Evolutionary conservation across 306 rosid species (phyloP).

Genomic region (Pyrus bretschneideri): DNA sequence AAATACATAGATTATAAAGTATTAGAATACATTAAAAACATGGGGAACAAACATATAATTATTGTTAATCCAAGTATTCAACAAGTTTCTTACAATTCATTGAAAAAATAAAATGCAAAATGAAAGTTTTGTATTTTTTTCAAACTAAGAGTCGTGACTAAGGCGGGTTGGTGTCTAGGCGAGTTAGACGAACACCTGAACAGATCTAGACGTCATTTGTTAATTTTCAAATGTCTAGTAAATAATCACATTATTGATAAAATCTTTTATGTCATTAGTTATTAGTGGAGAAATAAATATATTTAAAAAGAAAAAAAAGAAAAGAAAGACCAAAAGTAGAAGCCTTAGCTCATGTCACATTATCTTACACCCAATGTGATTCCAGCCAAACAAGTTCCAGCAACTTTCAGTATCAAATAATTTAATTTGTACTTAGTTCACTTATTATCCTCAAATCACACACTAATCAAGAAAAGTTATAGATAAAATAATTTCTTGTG

Average conservation of each 20-base stretch:
- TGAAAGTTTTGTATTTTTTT: too few relatives aligned
- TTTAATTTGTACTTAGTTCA: neutral
- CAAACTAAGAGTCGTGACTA: too few relatives aligned
- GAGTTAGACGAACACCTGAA: too few relatives aligned
- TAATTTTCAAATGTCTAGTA: too few relatives aligned
- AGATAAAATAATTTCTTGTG: neutral
- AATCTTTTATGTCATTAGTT: neutral
- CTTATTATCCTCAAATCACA: slow-evolving; percentile 11
- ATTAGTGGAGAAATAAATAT: neutral
- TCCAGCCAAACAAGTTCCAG: neutral
- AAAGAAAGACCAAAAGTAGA: neutral
- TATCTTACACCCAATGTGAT: neutral
- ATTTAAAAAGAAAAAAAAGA: neutral
- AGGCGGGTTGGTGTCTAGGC: too few relatives aligned
- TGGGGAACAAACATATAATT: too few relatives aligned
- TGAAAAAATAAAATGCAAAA: too few relatives aligned
- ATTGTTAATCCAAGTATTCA: too few relatives aligned
- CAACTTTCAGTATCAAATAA: neutral
- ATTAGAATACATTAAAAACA: too few relatives aligned
- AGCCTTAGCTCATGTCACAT: neutral
- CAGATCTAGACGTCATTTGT: too few relatives aligned
- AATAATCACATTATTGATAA: neutral
- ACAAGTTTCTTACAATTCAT: too few relatives aligned
- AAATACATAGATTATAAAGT: too few relatives aligned
- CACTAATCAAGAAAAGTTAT: neutral